Percentiles rank a stretch among this genome's conserved stretches.
These are phyloP conservation scores for Russula lepida DNA, from an alignment of 768 basidiomycete genomes.

Conservation along the genomic window DNA sequence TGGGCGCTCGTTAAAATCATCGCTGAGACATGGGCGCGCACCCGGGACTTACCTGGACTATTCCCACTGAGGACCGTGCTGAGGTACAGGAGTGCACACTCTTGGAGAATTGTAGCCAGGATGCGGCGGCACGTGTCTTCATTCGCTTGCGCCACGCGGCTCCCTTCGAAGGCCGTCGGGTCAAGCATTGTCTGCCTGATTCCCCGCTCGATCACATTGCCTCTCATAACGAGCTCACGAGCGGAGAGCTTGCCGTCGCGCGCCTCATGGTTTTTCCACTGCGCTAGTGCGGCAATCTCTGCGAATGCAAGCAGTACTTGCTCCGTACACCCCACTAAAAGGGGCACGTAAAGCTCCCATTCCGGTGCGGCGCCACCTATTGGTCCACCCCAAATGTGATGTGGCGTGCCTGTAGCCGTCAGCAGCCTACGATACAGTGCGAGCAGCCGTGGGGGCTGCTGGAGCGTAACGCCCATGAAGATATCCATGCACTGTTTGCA, in stretches of 20 bases:
- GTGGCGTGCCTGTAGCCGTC: constrained; percentile 31
- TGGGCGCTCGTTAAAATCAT: constrained; percentile 9
- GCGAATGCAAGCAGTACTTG: constrained; percentile 69
- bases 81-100: constrained; percentile 19
- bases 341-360: constrained; percentile 52
- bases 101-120: constrained; percentile 18
- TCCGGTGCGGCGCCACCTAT: constrained; percentile 27
- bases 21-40: background rate
- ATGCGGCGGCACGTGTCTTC: constrained; percentile 19
- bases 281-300: constrained; percentile 61
- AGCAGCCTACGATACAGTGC: constrained; percentile 60
- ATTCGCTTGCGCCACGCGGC: constrained; percentile 3
- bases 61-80: constrained; percentile 20
- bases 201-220: constrained; percentile 59
- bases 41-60: constrained; percentile 16
- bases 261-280: constrained; percentile 64
- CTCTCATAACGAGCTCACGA: constrained; percentile 67
- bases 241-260: constrained; percentile 60
- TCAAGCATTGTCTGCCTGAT: constrained; percentile 38
- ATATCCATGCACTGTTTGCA: constrained; percentile 66
- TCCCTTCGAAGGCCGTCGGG: constrained; percentile 35
- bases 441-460: constrained; percentile 57
- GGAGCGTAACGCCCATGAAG: constrained; percentile 54
- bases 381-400: constrained; percentile 38
- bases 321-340: constrained; percentile 69